phyloP scores from a whole-genome alignment of 148 eudicot genomes.

The Nyssa sinensis region DNA sequence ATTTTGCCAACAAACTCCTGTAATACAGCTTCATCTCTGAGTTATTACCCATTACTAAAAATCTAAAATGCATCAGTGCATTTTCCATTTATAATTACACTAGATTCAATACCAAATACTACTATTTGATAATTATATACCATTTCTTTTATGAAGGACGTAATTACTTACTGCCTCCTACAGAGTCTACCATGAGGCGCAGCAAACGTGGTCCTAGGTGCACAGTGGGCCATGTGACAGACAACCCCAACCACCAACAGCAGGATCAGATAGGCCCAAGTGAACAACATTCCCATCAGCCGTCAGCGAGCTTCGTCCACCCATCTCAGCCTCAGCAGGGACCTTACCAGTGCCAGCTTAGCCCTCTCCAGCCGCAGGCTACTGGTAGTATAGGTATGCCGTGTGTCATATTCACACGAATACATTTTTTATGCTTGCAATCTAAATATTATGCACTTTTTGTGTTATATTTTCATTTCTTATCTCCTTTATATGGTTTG shows the following conservation, averaged over 20 bases:
- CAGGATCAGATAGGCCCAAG: conserved; percentile 16
- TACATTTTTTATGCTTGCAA: neutral
- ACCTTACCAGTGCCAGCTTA: conserved; percentile 9
- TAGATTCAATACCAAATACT: neutral
- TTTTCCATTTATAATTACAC: neutral
- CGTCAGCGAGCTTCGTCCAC: neutral
- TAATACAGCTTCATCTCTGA: too few species aligned
- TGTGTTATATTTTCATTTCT: neutral
- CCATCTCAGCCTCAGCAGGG: conserved; percentile 12
- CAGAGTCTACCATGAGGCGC: conserved; percentile 21
- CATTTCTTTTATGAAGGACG: conserved; percentile 8
- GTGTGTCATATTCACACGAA: neutral
- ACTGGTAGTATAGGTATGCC: conserved; percentile 10
- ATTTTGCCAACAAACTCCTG: neutral
- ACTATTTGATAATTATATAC: neutral
- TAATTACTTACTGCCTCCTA: conserved; percentile 16
- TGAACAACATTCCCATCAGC: conserved; percentile 16
- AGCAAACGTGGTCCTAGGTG: conserved; percentile 13
- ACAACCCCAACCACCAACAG: conserved; percentile 12
- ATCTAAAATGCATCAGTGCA: too few species aligned
- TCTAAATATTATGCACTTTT: neutral
- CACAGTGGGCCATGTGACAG: conserved; percentile 16
- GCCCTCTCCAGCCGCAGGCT: conserved; percentile 7
- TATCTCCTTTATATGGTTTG: too few species aligned
- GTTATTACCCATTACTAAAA: too few species aligned